Evolutionary conservation across 1,284 basidiomycete species (phyloP).

Genomic region (Ceratobasidium sp.): DNA sequence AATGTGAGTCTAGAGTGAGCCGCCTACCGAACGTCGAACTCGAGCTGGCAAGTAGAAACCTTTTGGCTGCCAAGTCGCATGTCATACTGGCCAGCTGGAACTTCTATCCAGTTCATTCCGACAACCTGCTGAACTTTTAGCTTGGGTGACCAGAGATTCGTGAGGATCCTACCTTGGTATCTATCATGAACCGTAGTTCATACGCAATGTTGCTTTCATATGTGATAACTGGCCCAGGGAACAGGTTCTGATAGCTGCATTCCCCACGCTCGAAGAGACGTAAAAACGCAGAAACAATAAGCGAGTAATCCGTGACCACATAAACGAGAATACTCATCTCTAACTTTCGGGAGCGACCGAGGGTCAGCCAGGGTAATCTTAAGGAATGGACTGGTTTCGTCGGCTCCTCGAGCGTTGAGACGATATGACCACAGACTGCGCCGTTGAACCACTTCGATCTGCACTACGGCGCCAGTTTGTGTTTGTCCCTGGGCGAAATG

Average conservation of each 20-base stretch:
- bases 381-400: slow-evolving; percentile 81
- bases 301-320: slow-evolving; percentile 48
- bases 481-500: slow-evolving; percentile 52
- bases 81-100: slow-evolving; percentile 82
- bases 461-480: slow-evolving; percentile 60
- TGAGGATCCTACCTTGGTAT: slow-evolving; percentile 73
- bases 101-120: slow-evolving; percentile 98
- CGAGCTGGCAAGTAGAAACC: slow-evolving; percentile 86
- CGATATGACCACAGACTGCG: slow-evolving; percentile 87
- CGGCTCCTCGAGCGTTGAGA: slow-evolving; percentile 61
- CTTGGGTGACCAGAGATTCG: not conserved
- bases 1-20: slow-evolving; percentile 5
- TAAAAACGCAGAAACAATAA: slow-evolving; percentile 56
- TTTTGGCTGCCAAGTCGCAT: slow-evolving; percentile 67
- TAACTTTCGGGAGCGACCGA: slow-evolving; percentile 80
- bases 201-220: slow-evolving; percentile 94
- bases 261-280: slow-evolving; percentile 89
- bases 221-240: slow-evolving; percentile 69
- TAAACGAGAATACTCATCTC: slow-evolving; percentile 75
- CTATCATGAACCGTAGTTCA: slow-evolving; percentile 94
- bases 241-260: slow-evolving; percentile 76
- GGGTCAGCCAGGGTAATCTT: slow-evolving; percentile 82
- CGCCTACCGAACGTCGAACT: slow-evolving; percentile 77
- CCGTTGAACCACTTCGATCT: slow-evolving; percentile 71
- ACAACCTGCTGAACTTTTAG: slow-evolving; percentile 68